Evolutionary conservation across 108 stramenopile species (phyloP), one percentile per base, ranked within the genome.

Genomic region (Licmophora abbreviata): DNA sequence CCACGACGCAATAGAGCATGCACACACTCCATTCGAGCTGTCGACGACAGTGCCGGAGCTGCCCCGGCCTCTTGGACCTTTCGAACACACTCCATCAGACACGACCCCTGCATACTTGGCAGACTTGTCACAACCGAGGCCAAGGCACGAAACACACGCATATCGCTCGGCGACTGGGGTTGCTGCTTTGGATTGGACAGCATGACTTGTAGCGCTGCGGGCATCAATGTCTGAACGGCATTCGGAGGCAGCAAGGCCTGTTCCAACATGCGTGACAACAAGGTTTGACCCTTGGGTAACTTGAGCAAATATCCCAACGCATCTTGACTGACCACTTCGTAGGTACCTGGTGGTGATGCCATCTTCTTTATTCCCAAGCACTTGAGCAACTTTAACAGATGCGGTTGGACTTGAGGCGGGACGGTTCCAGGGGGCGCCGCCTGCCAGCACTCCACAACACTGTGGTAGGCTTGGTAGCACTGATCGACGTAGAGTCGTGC

Each of bases 401-500:
- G 79, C 12, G 53, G 40, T 45, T 82, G 81, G 37, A 91, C 61
- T 40, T 84, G 71, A 27, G 79, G 77, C 32, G 83, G 57, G 3
- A 61, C 63, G 30, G 62, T 51, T 26, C 69, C 51, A 15, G 73
- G 60, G 12, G 72, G 57, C 8, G 49, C 61, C 15, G 69, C 36
- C 21, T 55, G 65, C 65, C 85, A 80, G 17, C 79, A 64, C 23
- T 91, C 79, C 29, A 77, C 68, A 28, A 91, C 64, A 0, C 61
- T 69, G 30, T 73, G 66, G 51, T 67, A 81, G n/a, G 89, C 77
- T 55, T 82, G 78, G 44, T 86, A 77, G 0, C 76, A 84, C 56
- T 80, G 80, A 47, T 91, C 89, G 50, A 79, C 80, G 37, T 76
- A 64, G 20, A 87, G 66, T n/a, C 89, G 77, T 32, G 85, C 77